Evolutionary conservation across 225 moss, liverwort and hornwort genomes (phyloP).

Genomic region (Pseudoscleropodium purum): DNA sequence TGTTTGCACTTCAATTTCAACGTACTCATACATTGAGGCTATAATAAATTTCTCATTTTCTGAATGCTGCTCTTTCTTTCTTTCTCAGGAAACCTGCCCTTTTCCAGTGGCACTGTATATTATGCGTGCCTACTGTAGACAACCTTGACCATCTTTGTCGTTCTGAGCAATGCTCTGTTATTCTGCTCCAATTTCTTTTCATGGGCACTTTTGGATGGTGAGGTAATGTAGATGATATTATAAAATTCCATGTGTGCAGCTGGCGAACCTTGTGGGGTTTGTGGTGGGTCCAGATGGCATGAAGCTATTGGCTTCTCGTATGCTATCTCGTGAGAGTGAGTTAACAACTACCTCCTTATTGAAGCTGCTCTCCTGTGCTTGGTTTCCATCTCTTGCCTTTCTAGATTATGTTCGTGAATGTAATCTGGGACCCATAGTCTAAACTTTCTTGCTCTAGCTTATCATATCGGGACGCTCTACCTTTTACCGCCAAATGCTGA

Average conservation of each 20-base stretch:
- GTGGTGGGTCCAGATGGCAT: conserved; percentile 75
- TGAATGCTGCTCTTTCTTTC: background rate
- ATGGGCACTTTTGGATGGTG: background rate
- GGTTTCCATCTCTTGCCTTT: background rate
- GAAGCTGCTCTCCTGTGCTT: background rate
- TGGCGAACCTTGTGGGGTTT: conserved; percentile 73
- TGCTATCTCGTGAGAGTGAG: conserved; percentile 52
- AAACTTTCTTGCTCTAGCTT: background rate
- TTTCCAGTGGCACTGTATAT: background rate
- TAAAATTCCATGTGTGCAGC: conserved; percentile 19
- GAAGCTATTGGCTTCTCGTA: conserved; percentile 43
- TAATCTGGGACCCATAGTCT: background rate
- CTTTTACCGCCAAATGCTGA: background rate
- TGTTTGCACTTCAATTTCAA: background rate
- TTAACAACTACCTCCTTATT: background rate
- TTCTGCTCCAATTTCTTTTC: background rate
- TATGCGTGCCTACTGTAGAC: background rate
- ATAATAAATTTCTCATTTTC: background rate
- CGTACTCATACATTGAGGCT: background rate
- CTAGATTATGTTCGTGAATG: background rate
- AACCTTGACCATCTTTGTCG: background rate
- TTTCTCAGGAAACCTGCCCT: background rate
- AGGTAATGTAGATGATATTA: background rate
- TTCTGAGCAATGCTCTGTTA: background rate
- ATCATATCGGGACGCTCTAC: background rate